Evolutionary conservation across 768 basidiomycete genomes (phyloP), one percentile per base, ranked within the genome.

Genomic region (Boletus rufocinnamomeus): DNA sequence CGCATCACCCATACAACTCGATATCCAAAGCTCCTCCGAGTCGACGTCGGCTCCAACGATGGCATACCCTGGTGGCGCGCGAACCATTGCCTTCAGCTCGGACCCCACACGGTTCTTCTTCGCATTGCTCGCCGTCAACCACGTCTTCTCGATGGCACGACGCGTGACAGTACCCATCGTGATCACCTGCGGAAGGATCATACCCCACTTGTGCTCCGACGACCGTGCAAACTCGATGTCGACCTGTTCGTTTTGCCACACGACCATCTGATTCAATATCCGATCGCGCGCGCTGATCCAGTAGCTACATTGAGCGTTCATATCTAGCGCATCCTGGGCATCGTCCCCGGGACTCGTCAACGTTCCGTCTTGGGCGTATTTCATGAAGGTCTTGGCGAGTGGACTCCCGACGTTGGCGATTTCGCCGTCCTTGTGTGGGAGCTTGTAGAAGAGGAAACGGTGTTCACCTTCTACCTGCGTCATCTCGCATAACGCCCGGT

Each of bases 91-190:
- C 72, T 98, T 98, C 61, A 98, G 83, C 74, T 99, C 97, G 0
- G 95, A 97, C 2, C 96, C 96, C n/a, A 98, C 91, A 21, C 97
- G 88, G 64, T 97, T 96, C 76, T 87, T 87, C 80, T 98, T 99
- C 2, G 97, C 95, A 66, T 99, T 99, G 63, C 94, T 95, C 0
- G 97, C 97, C 0, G 97, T 98, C 50, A 99, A 76, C 97, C 97
- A 98, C 3, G 96, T 98, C 74, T 89, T 92, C 76, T 98, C 97
- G 62, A 98, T 96, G 9, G 97, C 95, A 34, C 95, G 87, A 10
- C 95, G 93, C 17, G 96, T 99, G 53, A 98, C 93, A 0, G 97
- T 98, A 16, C 97, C 97, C 97, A 99, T 99, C 9, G 95, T 91
- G 66, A 98, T 90, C 49, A 98, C 90, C 72, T 97, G 95, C 2